Conservation (phyloP, 2,329 filamentous ascomycete genomes). For the Alternaria novae-zelandiae region DNA sequence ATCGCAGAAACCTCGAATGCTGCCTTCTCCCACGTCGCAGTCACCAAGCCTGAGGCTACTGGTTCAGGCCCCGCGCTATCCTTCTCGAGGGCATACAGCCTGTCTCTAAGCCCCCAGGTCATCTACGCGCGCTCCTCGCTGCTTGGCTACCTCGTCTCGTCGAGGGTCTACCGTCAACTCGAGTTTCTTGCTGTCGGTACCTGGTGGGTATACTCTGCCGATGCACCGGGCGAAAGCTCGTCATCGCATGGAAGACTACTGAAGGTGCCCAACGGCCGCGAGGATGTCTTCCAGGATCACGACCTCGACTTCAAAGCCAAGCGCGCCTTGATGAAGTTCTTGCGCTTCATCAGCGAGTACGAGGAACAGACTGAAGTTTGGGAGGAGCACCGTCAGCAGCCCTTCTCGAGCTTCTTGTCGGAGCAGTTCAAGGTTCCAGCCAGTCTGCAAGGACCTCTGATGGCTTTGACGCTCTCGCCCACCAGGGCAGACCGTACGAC, state of each 20-base stretch:
- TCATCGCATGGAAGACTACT: slow-evolving; percentile 53
- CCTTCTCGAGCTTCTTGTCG: slow-evolving; percentile 66
- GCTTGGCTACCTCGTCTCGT: slow-evolving; percentile 82
- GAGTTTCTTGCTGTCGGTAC: slow-evolving; percentile 93
- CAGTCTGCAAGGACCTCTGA: slow-evolving; percentile 68
- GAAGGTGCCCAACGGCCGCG: slow-evolving; percentile 84
- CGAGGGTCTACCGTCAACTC: slow-evolving; percentile 84
- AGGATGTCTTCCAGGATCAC: slow-evolving; percentile 86
- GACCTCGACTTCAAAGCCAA: slow-evolving; percentile 81
- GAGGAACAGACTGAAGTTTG: slow-evolving; percentile 67
- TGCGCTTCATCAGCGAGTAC: slow-evolving; percentile 82
- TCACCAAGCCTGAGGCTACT: slow-evolving; percentile 37
- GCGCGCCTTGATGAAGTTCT: slow-evolving; percentile 87
- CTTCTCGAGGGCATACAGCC: slow-evolving; percentile 76
- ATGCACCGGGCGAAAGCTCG: not conserved
- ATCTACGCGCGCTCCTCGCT: slow-evolving; percentile 84
- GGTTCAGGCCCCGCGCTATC: slow-evolving; percentile 55
- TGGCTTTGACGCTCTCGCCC: slow-evolving; percentile 78
- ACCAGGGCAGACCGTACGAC: slow-evolving; percentile 60
- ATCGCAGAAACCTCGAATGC: slow-evolving; percentile 19
- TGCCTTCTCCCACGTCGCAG: slow-evolving; percentile 40
- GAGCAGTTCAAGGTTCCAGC: slow-evolving; percentile 62
- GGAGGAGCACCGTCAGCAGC: slow-evolving; percentile 61
- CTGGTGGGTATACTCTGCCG: slow-evolving; percentile 76
- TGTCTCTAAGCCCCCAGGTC: slow-evolving; percentile 84